Base-by-base conservation (phyloP, 2,329 filamentous ascomycete species). In the Colletotrichum echinochloae region DNA sequence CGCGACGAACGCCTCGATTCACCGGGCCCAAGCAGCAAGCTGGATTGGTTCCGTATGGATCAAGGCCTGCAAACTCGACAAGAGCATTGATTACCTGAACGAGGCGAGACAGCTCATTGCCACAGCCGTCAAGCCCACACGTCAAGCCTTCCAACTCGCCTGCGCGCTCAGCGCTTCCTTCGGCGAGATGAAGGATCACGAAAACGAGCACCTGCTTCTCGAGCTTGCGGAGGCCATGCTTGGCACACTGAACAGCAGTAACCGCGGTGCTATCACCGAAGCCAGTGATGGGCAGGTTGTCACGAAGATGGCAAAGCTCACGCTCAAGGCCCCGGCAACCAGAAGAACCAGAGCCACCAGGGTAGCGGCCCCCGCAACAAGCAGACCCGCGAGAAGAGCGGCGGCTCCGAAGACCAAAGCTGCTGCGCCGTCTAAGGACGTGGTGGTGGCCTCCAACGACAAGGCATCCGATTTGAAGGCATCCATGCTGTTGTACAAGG, bases 1-100 rank as follows among this genome's bases (percentile, higher is more conserved):
- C 69, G 89, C 87, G n/a, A 88, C 92, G 11, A 84, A 87, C 57
- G 90, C 92, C 0, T 84, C 87, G 44, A 85, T 90, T 16, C 87
- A 88, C 74, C 80, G 83, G 51, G 85, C 87, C 0, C 85, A 89
- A 72, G 86, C 86, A 9, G 83, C 86, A 4, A 83, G 85, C 5
- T 88, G 88, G 84, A 81, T 86, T 18, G 88, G 87, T 1, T 85
- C 83, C 2, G 80, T 89, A n/a, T 87, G 84, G 70, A 79, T 87
- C 57, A 87, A 84, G 70, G 88, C 88, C n/a, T 87, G 88, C 28
- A 84, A 89, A 62, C 79, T 90, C 2, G 83, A 88, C 0, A 88
- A 89, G 70, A 88, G 91, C 1, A 80, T 86, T 1, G 83, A 87
- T 30, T 80, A 87, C n/a, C 83, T 89, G 3, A 81, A 85, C 6